Conservation (phyloP, 2,329 filamentous ascomycete species). For the Colletotrichum destructivum region DNA sequence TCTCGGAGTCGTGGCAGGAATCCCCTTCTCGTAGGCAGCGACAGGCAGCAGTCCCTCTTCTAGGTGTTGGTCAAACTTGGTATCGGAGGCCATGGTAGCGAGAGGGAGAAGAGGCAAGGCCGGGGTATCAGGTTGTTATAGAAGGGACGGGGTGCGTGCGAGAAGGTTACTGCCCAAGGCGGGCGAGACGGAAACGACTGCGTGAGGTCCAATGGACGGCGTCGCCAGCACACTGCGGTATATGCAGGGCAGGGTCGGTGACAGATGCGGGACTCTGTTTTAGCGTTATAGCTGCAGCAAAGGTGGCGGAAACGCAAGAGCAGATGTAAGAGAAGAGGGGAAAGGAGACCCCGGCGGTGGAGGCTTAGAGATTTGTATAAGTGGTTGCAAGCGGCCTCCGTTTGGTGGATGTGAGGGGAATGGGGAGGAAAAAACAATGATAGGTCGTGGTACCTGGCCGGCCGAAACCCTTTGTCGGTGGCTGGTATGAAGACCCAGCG, state of each 20-base stretch:
- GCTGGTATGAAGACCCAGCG: constrained; percentile 34
- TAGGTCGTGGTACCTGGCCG: constrained; percentile 34
- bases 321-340: constrained; percentile 34
- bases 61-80: constrained; percentile 40
- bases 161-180: constrained; percentile 40
- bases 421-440: constrained; percentile 25
- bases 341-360: constrained; percentile 21
- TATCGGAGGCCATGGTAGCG: constrained; percentile 42
- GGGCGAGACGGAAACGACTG: constrained; percentile 31
- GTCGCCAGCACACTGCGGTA: not conserved
- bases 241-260: constrained; percentile 35
- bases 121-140: constrained; percentile 48
- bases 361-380: constrained; percentile 37
- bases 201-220: constrained; percentile 25
- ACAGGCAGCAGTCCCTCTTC: constrained; percentile 44
- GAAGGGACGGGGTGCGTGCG: constrained; percentile 46
- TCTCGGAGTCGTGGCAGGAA: constrained; percentile 18
- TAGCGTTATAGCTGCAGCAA: constrained; percentile 40
- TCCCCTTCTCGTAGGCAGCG: constrained; percentile 42
- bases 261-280: constrained; percentile 31
- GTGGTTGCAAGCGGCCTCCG: constrained; percentile 30
- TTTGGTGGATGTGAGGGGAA: constrained; percentile 22
- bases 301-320: constrained; percentile 28
- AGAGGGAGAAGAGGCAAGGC: not conserved
- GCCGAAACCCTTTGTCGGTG: constrained; percentile 36